Conservation (phyloP, 2,329 filamentous ascomycete genomes). For the Fusarium veterinarium region DNA sequence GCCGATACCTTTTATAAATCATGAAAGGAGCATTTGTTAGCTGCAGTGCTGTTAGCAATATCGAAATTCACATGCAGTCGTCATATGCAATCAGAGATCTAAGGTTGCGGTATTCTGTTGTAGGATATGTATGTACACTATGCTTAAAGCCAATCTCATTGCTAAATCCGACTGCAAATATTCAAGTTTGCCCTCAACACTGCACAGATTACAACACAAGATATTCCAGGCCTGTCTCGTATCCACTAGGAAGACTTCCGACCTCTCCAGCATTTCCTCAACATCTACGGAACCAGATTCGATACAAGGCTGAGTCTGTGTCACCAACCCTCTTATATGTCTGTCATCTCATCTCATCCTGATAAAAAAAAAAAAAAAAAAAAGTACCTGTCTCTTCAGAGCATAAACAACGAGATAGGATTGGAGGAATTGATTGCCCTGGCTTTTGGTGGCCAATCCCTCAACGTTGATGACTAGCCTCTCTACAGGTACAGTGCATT, state of each 20-base stretch:
- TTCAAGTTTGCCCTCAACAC: neutral
- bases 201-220: neutral
- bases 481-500: constrained; percentile 12
- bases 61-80: neutral
- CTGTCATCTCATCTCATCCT: constrained; percentile 18
- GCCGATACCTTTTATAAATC: neutral
- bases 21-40: neutral
- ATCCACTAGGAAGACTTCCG: constrained; percentile 35
- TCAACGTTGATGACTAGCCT: constrained; percentile 22
- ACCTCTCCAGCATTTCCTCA: constrained; percentile 16
- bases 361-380: neutral
- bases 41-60: neutral
- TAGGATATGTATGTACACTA: neutral
- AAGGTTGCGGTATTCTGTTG: neutral
- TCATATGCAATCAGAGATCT: neutral
- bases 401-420: constrained; percentile 17
- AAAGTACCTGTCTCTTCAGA: constrained; percentile 11
- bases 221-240: constrained; percentile 3
- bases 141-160: neutral
- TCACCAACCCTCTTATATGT: constrained; percentile 14
- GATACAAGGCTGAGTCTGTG: constrained; percentile 37
- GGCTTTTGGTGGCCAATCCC: constrained; percentile 37
- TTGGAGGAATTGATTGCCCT: constrained; percentile 33
- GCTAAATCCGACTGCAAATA: neutral
- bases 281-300: neutral